A percentile compares a stretch with the other conserved stretches of the same genome.
Conservation (phyloP, 345 rosid species). For the Eutrema yunnanense region DNA sequence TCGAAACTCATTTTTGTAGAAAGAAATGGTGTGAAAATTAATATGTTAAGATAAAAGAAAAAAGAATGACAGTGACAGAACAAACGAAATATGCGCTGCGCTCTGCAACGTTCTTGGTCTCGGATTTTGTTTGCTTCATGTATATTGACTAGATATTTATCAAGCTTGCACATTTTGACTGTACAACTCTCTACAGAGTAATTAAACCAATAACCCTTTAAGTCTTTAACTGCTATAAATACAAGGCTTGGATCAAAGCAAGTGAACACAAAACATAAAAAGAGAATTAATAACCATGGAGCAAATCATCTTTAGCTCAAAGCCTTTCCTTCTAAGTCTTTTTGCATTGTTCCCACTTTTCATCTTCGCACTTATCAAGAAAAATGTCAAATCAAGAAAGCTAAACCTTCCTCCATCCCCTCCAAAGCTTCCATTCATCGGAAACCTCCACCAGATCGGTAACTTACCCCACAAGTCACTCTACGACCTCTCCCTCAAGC, state of each 20-base stretch:
- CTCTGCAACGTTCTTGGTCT: background rate
- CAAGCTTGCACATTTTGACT: conserved; percentile 3
- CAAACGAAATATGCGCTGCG: background rate
- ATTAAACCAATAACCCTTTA: background rate
- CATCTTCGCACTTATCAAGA: background rate
- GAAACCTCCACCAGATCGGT: conserved; percentile 25
- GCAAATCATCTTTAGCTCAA: background rate
- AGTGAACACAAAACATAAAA: background rate
- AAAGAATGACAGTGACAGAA: background rate
- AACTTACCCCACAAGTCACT: conserved; percentile 27
- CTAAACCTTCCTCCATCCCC: conserved; percentile 32
- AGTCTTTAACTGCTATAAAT: background rate
- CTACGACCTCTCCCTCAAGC: conserved; percentile 9
- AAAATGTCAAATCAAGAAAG: background rate
- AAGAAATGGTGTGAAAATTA: background rate
- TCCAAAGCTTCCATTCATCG: conserved; percentile 19
- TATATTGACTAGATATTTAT: background rate
- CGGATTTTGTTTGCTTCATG: background rate
- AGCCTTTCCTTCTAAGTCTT: background rate
- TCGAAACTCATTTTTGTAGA: background rate
- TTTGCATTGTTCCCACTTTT: conserved; percentile 4
- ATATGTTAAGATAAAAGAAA: background rate
- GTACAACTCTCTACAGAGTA: background rate
- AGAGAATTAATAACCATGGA: background rate
- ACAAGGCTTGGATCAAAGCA: background rate